Evolutionary conservation across 192 early-diverging fungal genomes (phyloP), one percentile per base, ranked within the genome.

Genomic region (Coemansia sp.): DNA sequence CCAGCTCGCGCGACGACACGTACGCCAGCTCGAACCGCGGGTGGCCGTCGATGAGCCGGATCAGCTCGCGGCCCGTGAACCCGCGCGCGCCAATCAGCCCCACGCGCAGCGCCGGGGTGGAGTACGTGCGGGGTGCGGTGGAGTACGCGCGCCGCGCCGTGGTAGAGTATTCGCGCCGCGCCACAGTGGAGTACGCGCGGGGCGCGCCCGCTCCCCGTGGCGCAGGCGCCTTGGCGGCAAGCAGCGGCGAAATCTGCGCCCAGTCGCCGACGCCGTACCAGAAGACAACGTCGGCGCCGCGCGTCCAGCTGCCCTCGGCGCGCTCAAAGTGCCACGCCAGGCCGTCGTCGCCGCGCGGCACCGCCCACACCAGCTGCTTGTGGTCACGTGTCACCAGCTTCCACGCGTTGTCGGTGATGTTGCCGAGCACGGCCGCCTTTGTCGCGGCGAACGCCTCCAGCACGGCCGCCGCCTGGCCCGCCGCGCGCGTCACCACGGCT

Each of bases 1-100:
- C 87, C 53, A 99, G 84, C 79, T 99, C 97, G 62, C 96, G 93
- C 36, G 97, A 98, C 20, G 90, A 91, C 35, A 99, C 93, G 66
- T 93, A 90, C 14, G 91, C 87, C 36, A 99, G 86, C 62, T 95
- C 90, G 10, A 96, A 73, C 25, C 84, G 68, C 48, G 94, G 96
- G 71, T 99, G 97, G 16, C 79, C 85, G 66, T 94, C 88, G 58
- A 99, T 87, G 10, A 99, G 82, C 53, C 87, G 84, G 69, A 99
- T 96, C 52, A 99, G 85, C 77, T 99, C 95, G 57, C 89, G 91
- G 9, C 97, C 97, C 21, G 97, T 99, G 75, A 91, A 95, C 21
- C 97, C 97, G 60, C 97, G 93, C 26, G 97, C 97, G 38, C 97
- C 97, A 64, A 99, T 95, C 33, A 99, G 84, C 26, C 96, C 96